phyloP scores from a whole-genome alignment of 1,284 basidiomycete species.

The Earliella scabrosa region DNA sequence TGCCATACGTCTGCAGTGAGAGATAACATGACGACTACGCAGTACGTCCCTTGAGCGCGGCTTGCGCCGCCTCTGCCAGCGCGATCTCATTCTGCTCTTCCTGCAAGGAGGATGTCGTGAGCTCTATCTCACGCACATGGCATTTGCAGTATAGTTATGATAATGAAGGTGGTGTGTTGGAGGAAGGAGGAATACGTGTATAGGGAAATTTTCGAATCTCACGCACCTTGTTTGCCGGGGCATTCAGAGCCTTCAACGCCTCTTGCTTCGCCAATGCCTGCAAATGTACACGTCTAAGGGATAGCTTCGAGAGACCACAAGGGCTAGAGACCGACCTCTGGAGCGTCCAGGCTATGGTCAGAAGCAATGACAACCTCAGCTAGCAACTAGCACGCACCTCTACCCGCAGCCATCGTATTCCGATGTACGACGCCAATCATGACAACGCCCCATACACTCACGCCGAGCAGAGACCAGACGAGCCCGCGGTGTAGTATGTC shows the following conservation, averaged over 20 bases:
- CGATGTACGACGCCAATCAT: slow-evolving; percentile 37
- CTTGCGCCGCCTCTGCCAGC: slow-evolving; percentile 27
- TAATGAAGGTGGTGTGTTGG: not conserved
- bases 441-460: slow-evolving; percentile 34
- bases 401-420: slow-evolving; percentile 32
- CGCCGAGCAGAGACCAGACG: slow-evolving; percentile 32
- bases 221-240: slow-evolving; percentile 9
- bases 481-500: slow-evolving; percentile 35
- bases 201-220: not conserved
- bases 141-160: not conserved
- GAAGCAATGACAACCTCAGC: no score
- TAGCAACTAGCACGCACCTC: slow-evolving; percentile 26
- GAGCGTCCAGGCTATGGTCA: no score
- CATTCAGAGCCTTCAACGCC: slow-evolving; percentile 1
- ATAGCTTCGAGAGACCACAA: not conserved
- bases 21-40: no score
- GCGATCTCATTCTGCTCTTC: slow-evolving; percentile 25
- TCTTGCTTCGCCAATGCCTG: slow-evolving; percentile 21
- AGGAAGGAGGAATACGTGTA: not conserved
- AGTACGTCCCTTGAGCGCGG: slow-evolving; percentile 16
- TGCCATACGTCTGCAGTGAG: no score
- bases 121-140: not conserved
- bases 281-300: not conserved
- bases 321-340: not conserved
- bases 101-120: not conserved